These are phyloP conservation scores for Metroxylon sagu DNA, from an alignment of 176 grass and related monocot species.

Conservation along the genomic window DNA sequence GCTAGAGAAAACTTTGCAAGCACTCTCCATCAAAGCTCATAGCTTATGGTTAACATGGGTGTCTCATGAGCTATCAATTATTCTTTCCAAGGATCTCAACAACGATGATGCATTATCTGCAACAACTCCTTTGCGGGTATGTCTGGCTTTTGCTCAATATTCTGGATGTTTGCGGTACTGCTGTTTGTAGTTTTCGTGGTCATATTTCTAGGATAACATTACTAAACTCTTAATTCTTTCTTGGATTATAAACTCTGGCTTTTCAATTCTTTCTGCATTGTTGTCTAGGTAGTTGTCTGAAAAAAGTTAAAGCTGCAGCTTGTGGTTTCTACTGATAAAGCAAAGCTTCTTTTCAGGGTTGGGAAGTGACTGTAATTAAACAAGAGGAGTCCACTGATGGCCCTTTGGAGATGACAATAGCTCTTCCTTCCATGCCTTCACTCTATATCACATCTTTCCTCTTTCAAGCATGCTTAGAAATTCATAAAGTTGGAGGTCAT, in stretches of 20 bases:
- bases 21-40: constrained; percentile 70
- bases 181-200: too few relatives aligned
- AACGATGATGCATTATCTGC: constrained; percentile 83
- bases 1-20: constrained; percentile 62
- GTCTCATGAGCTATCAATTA: constrained; percentile 54
- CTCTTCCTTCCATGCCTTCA: constrained; percentile 98
- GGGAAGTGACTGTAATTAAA: constrained; percentile 93
- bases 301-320: too few relatives aligned
- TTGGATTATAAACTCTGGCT: too few relatives aligned
- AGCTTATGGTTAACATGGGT: constrained; percentile 80
- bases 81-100: constrained; percentile 72
- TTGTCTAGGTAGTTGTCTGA: too few relatives aligned
- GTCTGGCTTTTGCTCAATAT: too few relatives aligned
- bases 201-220: too few relatives aligned
- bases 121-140: constrained; percentile 74
- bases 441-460: constrained; percentile 85
- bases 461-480: constrained; percentile 93
- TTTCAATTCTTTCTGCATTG: too few relatives aligned
- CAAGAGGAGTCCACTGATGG: constrained; percentile 76
- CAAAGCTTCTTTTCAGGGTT: constrained; percentile 40
- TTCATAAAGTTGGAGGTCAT: constrained; percentile 96
- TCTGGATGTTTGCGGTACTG: too few relatives aligned
- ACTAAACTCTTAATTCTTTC: too few relatives aligned
- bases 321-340: too few relatives aligned
- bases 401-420: constrained; percentile 72